phyloP scores from a whole-genome alignment of 1,139 yeast species.

The Wickerhamomyces sp. region DNA sequence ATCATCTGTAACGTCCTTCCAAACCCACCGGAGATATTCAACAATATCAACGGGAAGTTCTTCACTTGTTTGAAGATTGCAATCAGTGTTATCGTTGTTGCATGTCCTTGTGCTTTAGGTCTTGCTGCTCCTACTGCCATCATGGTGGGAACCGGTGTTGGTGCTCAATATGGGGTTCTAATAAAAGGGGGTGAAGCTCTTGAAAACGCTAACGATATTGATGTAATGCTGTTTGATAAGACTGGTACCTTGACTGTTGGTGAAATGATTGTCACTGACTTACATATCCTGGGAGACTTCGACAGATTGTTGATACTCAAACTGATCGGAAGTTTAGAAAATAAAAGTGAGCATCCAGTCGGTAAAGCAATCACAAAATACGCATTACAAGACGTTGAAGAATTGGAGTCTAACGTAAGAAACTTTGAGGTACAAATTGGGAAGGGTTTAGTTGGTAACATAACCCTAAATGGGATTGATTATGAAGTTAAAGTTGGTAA shows the following conservation, averaged over 20 bases:
- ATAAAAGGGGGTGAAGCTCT: conserved; percentile 91
- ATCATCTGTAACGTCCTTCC: conserved; percentile 34
- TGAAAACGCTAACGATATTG: conserved; percentile 64
- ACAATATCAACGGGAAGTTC: conserved; percentile 50
- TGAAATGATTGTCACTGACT: conserved; percentile 52
- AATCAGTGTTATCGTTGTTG: conserved; percentile 93
- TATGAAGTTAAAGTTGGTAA: conserved; percentile 54
- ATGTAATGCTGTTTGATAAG: conserved; percentile 81
- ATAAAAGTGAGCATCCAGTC: conserved; percentile 81
- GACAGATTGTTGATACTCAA: conserved; percentile 39
- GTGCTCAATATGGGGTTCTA: conserved; percentile 83
- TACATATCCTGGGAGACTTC: conserved; percentile 20
- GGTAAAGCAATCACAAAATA: conserved; percentile 59
- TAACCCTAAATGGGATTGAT: conserved; percentile 24
- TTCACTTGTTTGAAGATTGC: conserved; percentile 74
- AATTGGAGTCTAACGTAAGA: conserved; percentile 30
- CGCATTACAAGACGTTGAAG: conserved; percentile 19
- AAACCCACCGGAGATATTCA: conserved; percentile 53
- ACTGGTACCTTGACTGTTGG: conserved; percentile 95
- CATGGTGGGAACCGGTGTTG: conserved; percentile 98
- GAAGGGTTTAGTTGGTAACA: conserved; percentile 58
- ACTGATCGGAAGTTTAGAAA: conserved; percentile 59
- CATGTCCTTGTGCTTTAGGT: conserved; percentile 97
- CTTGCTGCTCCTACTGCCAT: conserved; percentile 97
- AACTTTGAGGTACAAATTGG: conserved; percentile 60